Percentiles rank a stretch among this genome's conserved stretches.
Conservation (phyloP, 2,329 filamentous ascomycete species). For the Penicillium sp. region DNA sequence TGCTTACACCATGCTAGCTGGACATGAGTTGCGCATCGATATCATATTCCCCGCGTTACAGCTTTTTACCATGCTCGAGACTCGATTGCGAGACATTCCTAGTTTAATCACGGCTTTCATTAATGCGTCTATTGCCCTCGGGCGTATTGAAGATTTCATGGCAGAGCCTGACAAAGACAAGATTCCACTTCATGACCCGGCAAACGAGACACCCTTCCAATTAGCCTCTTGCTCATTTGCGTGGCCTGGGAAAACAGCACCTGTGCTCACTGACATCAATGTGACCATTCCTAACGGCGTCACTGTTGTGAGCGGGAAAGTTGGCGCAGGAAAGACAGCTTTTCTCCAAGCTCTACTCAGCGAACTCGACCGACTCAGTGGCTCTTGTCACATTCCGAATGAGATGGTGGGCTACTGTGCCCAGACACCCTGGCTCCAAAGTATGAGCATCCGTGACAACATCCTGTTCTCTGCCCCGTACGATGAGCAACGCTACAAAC, state of each 20-base stretch:
- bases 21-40: slow-evolving; percentile 65
- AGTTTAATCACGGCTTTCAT: slow-evolving; percentile 68
- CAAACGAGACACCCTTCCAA: slow-evolving; percentile 29
- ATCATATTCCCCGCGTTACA: slow-evolving; percentile 82
- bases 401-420: slow-evolving; percentile 60
- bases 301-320: slow-evolving; percentile 59
- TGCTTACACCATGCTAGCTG: slow-evolving; percentile 69
- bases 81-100: slow-evolving; percentile 68
- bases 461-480: slow-evolving; percentile 62
- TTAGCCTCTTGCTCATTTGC: slow-evolving; percentile 66
- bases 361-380: slow-evolving; percentile 52
- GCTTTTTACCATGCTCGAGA: slow-evolving; percentile 70
- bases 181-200: slow-evolving; percentile 38
- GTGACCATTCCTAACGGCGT: slow-evolving; percentile 53
- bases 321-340: slow-evolving; percentile 60
- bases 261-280: slow-evolving; percentile 52
- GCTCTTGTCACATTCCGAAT: slow-evolving; percentile 50
- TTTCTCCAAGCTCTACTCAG: slow-evolving; percentile 56
- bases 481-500: slow-evolving; percentile 63
- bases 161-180: slow-evolving; percentile 74
- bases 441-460: slow-evolving; percentile 64
- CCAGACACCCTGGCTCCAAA: slow-evolving; percentile 64
- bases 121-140: slow-evolving; percentile 77
- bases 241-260: slow-evolving; percentile 64
- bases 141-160: slow-evolving; percentile 82